Percentiles rank a stretch among this genome's conserved stretches.
Evolutionary conservation across 2,329 filamentous ascomycete species (phyloP).

Genomic region (Thermoascus crustaceus): DNA sequence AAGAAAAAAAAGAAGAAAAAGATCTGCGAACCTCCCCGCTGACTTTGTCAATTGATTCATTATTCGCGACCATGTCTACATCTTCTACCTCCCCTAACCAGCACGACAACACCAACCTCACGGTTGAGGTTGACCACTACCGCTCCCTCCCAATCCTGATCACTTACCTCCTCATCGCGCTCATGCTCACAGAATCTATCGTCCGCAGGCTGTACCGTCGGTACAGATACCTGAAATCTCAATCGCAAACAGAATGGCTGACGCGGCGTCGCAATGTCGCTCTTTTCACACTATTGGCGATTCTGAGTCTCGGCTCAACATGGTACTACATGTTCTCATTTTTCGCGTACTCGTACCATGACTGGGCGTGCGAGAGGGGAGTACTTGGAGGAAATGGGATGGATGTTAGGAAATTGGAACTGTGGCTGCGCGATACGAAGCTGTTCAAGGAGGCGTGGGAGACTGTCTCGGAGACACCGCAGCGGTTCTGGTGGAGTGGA

Average conservation of each 20-base stretch:
- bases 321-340: constrained; percentile 39
- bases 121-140: no score
- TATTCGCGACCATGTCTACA: no score
- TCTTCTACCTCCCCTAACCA: no score
- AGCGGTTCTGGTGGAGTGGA: constrained; percentile 55
- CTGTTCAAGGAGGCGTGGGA: constrained; percentile 47
- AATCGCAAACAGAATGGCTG: background rate
- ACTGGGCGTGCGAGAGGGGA: constrained; percentile 39
- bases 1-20: no score
- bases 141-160: background rate
- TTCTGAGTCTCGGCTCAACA: constrained; percentile 38
- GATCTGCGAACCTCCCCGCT: no score
- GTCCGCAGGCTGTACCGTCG: background rate
- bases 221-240: background rate
- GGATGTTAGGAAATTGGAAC: constrained; percentile 24
- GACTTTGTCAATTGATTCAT: no score
- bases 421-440: constrained; percentile 49
- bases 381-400: constrained; percentile 20
- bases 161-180: background rate
- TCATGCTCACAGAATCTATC: background rate
- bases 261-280: background rate
- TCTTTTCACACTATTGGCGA: constrained; percentile 39
- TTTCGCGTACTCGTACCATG: constrained; percentile 41
- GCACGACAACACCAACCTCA: no score
- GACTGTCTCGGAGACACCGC: constrained; percentile 47